phyloP scores from a whole-genome alignment of 108 stramenopile genomes.

The Stephanodiscus minutulus region DNA sequence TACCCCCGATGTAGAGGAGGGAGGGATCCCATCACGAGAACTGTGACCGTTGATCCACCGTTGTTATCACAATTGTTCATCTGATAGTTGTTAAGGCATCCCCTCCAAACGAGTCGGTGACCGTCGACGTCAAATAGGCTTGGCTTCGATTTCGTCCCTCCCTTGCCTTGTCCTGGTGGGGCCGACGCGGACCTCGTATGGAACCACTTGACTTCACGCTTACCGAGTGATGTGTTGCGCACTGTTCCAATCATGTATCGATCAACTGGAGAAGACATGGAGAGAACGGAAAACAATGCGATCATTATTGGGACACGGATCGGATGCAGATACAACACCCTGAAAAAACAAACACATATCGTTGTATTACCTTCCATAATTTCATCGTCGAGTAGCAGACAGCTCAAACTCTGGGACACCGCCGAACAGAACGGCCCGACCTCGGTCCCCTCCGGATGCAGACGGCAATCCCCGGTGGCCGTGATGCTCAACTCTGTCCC shows the following conservation, averaged over 20 bases:
- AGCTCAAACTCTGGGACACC: conserved; percentile 39
- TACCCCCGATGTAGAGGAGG: conserved; percentile 46
- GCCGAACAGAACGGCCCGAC: conserved; percentile 46
- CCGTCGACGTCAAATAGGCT: conserved; percentile 45
- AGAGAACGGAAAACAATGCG: not conserved
- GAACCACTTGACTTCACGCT: conserved; percentile 46
- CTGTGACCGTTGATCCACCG: conserved; percentile 6
- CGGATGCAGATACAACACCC: not conserved
- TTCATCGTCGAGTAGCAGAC: conserved; percentile 41
- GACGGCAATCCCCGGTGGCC: conserved; percentile 45
- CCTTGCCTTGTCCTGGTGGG: conserved; percentile 30
- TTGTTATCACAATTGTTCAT: conserved; percentile 4
- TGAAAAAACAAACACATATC: not conserved
- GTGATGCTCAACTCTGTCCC: conserved; percentile 48
- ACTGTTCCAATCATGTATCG: conserved; percentile 48
- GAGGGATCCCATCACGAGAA: conserved; percentile 42
- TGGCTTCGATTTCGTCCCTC: conserved; percentile 36
- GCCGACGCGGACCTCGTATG: conserved; percentile 36
- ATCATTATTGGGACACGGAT: not conserved
- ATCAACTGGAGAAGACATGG: conserved; percentile 19
- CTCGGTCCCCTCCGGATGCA: conserved; percentile 47
- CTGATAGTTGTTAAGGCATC: conserved; percentile 15
- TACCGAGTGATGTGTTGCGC: conserved; percentile 3
- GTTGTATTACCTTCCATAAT: conserved; percentile 42
- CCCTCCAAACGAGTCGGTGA: conserved; percentile 45